Percentiles rank a stretch among this genome's conserved stretches.
These are phyloP conservation scores for Neocucurbitaria cava DNA, from an alignment of 2,329 filamentous ascomycete species.

Conservation along the genomic window DNA sequence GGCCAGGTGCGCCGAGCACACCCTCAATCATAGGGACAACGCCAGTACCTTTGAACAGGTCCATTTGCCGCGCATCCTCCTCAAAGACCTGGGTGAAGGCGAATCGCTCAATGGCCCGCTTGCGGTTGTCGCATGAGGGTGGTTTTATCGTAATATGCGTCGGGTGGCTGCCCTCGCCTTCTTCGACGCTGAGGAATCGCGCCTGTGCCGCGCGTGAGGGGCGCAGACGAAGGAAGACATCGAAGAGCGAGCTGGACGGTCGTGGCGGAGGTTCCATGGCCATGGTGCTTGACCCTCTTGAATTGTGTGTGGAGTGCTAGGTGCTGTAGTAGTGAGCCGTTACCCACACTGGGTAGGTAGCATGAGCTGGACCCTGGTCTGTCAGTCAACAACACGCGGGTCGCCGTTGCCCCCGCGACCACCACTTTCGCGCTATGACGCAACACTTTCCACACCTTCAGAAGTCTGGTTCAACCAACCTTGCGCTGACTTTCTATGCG, in stretches of 20 bases:
- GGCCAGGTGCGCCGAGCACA: constrained; percentile 74
- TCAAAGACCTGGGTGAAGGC: constrained; percentile 94
- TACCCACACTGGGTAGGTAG: not conserved
- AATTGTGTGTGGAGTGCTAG: constrained; percentile 5
- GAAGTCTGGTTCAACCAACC: too few relatives aligned
- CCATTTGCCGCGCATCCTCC: constrained; percentile 81
- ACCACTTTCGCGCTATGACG: not conserved
- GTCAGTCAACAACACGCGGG: constrained; percentile 20
- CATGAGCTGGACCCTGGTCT: constrained; percentile 6
- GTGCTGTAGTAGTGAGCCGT: too few relatives aligned
- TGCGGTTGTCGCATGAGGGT: constrained; percentile 80
- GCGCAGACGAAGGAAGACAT: constrained; percentile 85
- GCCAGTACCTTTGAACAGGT: constrained; percentile 82
- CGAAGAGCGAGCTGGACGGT: constrained; percentile 70
- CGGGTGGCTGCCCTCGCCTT: constrained; percentile 45
- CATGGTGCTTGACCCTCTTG: constrained; percentile 17
- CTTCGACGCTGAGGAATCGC: constrained; percentile 81
- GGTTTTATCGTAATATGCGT: constrained; percentile 62
- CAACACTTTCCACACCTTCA: not conserved
- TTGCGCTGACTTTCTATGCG: too few relatives aligned
- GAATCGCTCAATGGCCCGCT: constrained; percentile 90
- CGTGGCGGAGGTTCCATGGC: constrained; percentile 47
- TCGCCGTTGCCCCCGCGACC: constrained; percentile 15
- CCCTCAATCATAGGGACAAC: constrained; percentile 79
- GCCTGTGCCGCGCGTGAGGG: constrained; percentile 48